These are phyloP conservation scores for Xylaria sp. DNA, from an alignment of 2,329 filamentous ascomycete species.

Conservation along the genomic window DNA sequence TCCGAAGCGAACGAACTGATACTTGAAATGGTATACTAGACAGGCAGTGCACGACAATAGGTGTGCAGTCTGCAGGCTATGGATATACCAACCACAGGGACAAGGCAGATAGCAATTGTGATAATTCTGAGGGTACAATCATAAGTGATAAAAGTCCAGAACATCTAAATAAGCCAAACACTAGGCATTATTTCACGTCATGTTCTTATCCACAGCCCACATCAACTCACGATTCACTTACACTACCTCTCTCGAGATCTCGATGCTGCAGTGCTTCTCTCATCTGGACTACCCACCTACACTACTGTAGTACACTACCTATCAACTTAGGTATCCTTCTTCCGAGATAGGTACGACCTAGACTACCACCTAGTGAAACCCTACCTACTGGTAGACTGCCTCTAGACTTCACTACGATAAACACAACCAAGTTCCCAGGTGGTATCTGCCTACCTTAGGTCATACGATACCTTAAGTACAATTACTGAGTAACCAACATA, in stretches of 20 bases:
- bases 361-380: background rate
- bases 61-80: background rate
- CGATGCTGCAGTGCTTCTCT: background rate
- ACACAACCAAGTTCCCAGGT: background rate
- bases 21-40: background rate
- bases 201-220: background rate
- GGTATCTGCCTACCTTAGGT: background rate
- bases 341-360: too few species aligned
- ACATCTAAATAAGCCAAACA: background rate
- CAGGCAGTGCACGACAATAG: background rate
- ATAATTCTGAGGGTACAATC: background rate
- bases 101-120: background rate
- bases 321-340: background rate
- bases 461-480: constrained; percentile 2
- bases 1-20: background rate
- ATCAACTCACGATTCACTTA: background rate
- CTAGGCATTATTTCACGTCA: background rate
- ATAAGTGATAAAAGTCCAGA: constrained; percentile 5
- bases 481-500: background rate
- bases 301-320: background rate
- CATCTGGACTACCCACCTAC: constrained; percentile 4
- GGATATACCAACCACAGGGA: background rate
- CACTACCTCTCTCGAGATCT: background rate
- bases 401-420: background rate
- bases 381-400: background rate